phyloP scores from a whole-genome alignment of 371 early-diverging fungal species.

The Lichtheimia hyalospora region DNA sequence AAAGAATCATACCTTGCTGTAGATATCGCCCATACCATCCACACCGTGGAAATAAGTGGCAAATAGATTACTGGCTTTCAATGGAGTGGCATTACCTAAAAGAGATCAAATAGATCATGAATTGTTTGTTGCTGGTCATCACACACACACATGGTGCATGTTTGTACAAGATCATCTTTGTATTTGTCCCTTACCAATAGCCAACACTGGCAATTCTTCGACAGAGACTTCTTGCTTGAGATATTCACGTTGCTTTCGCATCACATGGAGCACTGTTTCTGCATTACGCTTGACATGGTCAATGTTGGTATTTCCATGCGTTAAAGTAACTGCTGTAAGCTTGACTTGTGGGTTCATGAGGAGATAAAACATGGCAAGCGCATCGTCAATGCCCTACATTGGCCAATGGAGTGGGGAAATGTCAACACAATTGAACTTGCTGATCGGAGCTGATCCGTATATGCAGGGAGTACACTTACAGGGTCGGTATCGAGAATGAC shows the following conservation, averaged over 20 bases:
- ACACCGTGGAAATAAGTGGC: slow-evolving; percentile 53
- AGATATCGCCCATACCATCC: slow-evolving; percentile 52
- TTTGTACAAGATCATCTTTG: too few relatives aligned
- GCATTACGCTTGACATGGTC: slow-evolving; percentile 27
- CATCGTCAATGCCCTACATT: slow-evolving; percentile 52
- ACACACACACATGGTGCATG: background rate
- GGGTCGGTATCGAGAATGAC: slow-evolving; percentile 31
- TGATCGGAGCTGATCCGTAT: background rate
- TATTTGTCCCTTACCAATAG: slow-evolving; percentile 35
- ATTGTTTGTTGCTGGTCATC: too few relatives aligned
- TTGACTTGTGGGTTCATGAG: slow-evolving; percentile 49
- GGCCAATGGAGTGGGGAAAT: background rate
- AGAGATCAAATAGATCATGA: background rate
- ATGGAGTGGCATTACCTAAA: slow-evolving; percentile 40
- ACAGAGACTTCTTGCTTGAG: slow-evolving; percentile 21
- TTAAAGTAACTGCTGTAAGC: slow-evolving; percentile 49
- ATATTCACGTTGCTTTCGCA: slow-evolving; percentile 27
- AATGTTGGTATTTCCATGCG: slow-evolving; percentile 49
- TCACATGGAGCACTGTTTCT: slow-evolving; percentile 32
- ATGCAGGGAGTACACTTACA: slow-evolving; percentile 10
- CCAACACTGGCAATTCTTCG: slow-evolving; percentile 38
- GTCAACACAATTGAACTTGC: background rate
- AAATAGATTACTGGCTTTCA: slow-evolving; percentile 24
- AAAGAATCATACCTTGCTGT: slow-evolving; percentile 21
- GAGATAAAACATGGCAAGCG: slow-evolving; percentile 49